phyloP scores from a whole-genome alignment of 2,329 filamentous ascomycete genomes.

The Fusarium coicis region DNA sequence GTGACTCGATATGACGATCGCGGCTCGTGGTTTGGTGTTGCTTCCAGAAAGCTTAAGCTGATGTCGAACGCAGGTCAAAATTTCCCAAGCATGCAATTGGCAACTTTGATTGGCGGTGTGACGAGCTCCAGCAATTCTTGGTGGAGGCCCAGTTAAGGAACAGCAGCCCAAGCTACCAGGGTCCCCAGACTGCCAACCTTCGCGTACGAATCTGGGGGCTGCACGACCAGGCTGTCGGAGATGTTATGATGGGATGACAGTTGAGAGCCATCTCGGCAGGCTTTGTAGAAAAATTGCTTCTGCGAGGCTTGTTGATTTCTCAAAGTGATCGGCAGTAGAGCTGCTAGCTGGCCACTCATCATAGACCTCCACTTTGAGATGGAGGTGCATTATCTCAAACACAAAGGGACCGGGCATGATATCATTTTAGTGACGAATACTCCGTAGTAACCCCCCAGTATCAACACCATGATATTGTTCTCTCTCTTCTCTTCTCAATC shows the following conservation, averaged over 20 bases:
- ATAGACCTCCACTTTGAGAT: background rate
- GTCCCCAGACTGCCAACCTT: conserved; percentile 15
- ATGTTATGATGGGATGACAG: background rate
- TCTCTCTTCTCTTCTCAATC: conserved; percentile 10
- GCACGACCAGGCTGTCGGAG: conserved; percentile 10
- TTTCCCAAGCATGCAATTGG: conserved; percentile 40
- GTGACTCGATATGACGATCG: conserved; percentile 21
- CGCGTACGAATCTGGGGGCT: background rate
- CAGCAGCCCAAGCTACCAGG: conserved; percentile 9
- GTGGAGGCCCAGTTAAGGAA: background rate
- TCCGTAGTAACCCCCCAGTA: background rate
- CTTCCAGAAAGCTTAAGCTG: conserved; percentile 17
- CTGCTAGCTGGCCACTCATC: background rate
- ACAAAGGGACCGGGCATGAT: background rate
- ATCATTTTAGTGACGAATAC: background rate
- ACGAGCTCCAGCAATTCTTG: conserved; percentile 8
- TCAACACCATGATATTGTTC: background rate
- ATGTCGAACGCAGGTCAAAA: conserved; percentile 37
- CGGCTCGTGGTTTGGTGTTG: conserved; percentile 7
- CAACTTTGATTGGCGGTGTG: conserved; percentile 34
- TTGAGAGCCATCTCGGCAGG: background rate
- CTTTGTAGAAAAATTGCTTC: background rate
- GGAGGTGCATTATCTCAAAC: background rate
- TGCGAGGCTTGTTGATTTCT: background rate
- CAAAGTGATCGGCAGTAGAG: background rate